Evolutionary conservation across 78 protist genomes (phyloP).

Genomic region (Protostelium mycophagum): DNA sequence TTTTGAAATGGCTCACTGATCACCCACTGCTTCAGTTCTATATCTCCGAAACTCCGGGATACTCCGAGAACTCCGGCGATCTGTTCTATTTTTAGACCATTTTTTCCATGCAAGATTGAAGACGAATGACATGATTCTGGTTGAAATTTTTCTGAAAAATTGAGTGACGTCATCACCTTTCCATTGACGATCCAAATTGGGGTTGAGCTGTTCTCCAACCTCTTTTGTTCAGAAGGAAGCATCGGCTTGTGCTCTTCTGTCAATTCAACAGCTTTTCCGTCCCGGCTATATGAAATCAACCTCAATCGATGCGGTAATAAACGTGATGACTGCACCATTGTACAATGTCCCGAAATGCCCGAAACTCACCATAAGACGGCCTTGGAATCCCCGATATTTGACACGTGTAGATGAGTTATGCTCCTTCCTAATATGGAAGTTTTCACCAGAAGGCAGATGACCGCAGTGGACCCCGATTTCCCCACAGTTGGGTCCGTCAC

Average conservation of each 20-base stretch:
- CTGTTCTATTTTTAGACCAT: no score
- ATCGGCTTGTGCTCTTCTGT: background rate
- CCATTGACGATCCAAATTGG: background rate
- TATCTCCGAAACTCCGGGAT: background rate
- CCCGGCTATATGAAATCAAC: background rate
- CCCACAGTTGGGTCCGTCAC: background rate
- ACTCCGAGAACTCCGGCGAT: background rate
- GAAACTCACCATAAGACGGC: background rate
- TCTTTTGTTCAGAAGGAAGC: background rate
- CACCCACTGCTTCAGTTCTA: background rate
- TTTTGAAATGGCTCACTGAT: background rate
- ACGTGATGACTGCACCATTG: background rate
- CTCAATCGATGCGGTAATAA: background rate
- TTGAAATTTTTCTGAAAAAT: no score
- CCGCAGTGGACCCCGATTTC: background rate
- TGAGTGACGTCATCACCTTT: background rate
- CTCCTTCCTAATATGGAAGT: background rate
- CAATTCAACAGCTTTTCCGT: background rate
- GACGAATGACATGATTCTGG: background rate
- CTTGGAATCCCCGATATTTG: background rate
- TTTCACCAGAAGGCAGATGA: background rate
- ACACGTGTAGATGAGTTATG: background rate
- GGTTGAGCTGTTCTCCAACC: background rate
- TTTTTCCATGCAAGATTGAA: background rate
- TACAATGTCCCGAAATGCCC: no score